These are phyloP conservation scores for Yamadazyma olivae DNA, from an alignment of 805 yeast species.

Conservation along the genomic window DNA sequence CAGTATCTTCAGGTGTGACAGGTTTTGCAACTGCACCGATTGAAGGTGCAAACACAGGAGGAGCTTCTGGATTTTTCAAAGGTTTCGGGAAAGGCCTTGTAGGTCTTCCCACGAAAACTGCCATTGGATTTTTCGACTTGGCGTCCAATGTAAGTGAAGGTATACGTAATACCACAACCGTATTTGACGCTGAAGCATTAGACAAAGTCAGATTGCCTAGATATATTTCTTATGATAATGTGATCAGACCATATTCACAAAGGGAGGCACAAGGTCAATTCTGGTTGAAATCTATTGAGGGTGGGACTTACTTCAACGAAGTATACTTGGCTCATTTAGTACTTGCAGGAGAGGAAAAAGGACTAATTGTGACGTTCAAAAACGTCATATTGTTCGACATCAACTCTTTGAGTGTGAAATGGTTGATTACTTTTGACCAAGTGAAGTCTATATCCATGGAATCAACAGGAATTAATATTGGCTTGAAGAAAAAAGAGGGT, in stretches of 20 bases:
- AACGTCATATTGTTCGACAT: constrained; percentile 68
- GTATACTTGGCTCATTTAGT: constrained; percentile 81
- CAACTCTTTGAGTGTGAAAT: constrained; percentile 55
- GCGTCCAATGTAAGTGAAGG: constrained; percentile 94
- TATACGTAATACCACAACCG: constrained; percentile 87
- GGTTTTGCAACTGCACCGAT: constrained; percentile 91
- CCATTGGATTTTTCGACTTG: constrained; percentile 89
- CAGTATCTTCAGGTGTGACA: constrained; percentile 80
- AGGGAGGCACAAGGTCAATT: constrained; percentile 93
- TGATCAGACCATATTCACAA: constrained; percentile 70
- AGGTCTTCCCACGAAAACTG: constrained; percentile 95
- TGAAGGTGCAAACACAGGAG: constrained; percentile 84
- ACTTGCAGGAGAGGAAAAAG: constrained; percentile 75
- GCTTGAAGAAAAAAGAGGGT: constrained; percentile 48
- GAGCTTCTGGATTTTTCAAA: constrained; percentile 87
- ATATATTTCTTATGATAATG: constrained; percentile 63
- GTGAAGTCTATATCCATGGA: constrained; percentile 74
- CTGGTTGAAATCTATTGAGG: constrained; percentile 82
- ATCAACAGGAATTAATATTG: constrained; percentile 72
- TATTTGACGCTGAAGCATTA: constrained; percentile 74
- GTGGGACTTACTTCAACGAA: constrained; percentile 73
- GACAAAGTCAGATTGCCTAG: constrained; percentile 84
- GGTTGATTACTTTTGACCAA: constrained; percentile 67
- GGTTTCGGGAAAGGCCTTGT: constrained; percentile 94
- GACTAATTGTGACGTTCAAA: constrained; percentile 70